These are phyloP conservation scores for Skeletonema grethae DNA, from an alignment of 108 stramenopile genomes.

Conservation along the genomic window DNA sequence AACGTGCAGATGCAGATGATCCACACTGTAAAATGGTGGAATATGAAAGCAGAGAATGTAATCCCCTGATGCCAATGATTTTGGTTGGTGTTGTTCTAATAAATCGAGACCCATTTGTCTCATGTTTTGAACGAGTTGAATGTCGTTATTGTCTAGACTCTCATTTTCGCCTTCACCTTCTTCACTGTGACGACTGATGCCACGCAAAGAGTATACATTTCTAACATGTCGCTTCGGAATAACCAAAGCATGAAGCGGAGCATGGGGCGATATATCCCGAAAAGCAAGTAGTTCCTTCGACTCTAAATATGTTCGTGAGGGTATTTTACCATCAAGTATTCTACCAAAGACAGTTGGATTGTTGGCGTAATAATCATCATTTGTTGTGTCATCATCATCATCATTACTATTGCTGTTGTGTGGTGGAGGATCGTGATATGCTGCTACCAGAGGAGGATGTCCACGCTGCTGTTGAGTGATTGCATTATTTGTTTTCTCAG, in stretches of 20 bases:
- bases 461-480: constrained; percentile 14
- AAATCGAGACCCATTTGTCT: constrained; percentile 49
- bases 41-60: constrained; percentile 74
- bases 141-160: constrained; percentile 17
- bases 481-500: too few species aligned
- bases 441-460: constrained; percentile 11
- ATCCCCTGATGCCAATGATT: constrained; percentile 45
- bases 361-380: constrained; percentile 39
- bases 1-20: constrained; percentile 82
- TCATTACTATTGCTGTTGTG: not conserved
- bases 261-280: constrained; percentile 55
- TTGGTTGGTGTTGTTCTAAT: constrained; percentile 42
- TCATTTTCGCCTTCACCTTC: not conserved
- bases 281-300: constrained; percentile 55
- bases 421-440: constrained; percentile 29
- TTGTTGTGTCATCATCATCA: not conserved
- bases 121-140: constrained; percentile 60
- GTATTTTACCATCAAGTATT: constrained; percentile 61
- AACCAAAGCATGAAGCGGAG: constrained; percentile 65
- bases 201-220: constrained; percentile 34
- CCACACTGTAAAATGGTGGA: constrained; percentile 70
- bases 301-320: constrained; percentile 44
- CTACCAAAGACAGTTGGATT: constrained; percentile 77
- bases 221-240: constrained; percentile 66
- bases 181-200: not conserved